Conservation (phyloP, 2,329 filamentous ascomycete species). For the Cladophialophora bantiana region DNA sequence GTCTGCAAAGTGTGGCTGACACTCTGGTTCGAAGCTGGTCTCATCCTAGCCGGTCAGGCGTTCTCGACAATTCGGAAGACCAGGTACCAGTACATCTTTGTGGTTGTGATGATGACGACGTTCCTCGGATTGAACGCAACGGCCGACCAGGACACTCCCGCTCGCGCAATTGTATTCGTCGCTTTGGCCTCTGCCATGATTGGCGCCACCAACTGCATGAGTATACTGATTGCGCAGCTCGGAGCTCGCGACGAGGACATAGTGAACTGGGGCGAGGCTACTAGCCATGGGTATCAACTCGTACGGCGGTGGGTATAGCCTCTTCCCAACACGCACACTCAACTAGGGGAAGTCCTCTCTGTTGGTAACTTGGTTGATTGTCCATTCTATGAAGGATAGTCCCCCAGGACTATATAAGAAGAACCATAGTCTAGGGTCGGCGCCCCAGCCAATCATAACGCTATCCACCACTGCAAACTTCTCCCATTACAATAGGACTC, state of each 20-base stretch:
- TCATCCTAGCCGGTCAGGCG: conserved; percentile 18
- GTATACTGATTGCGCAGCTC: conserved; percentile 24
- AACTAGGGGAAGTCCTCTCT: too few species aligned
- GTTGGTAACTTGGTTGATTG: too few species aligned
- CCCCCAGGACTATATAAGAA: too few species aligned
- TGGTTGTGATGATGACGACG: conserved; percentile 21
- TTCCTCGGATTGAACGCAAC: conserved; percentile 26
- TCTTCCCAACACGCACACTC: too few species aligned
- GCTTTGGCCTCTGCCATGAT: conserved; percentile 17
- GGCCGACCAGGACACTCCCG: conserved; percentile 20
- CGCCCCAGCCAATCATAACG: too few species aligned
- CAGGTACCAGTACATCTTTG: conserved; percentile 26
- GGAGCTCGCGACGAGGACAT: conserved; percentile 27
- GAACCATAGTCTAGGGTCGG: too few species aligned
- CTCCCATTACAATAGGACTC: too few species aligned
- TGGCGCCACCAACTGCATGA: conserved; percentile 23
- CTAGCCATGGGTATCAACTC: too few species aligned
- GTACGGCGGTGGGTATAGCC: too few species aligned
- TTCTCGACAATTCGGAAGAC: conserved; percentile 18
- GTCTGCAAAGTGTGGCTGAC: conserved; percentile 4
- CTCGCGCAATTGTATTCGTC: conserved; percentile 23
- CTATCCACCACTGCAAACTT: too few species aligned
- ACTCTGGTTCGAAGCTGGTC: conserved; percentile 16
- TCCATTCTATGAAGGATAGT: too few species aligned
- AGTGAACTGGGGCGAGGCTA: too few species aligned